Conservation (phyloP, 768 basidiomycete species). For the Agrocybe pediades region DNA sequence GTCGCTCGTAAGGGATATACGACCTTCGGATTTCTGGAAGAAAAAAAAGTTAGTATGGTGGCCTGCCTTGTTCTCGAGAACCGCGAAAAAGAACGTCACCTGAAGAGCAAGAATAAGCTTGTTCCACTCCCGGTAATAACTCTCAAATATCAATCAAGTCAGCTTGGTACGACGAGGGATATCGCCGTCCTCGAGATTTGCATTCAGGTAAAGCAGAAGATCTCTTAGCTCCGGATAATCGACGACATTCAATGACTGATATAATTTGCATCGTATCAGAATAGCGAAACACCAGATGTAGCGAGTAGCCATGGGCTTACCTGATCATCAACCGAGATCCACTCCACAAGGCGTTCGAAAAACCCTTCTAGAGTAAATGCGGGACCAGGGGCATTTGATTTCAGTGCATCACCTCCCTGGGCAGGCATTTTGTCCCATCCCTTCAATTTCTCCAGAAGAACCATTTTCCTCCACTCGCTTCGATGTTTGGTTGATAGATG, state of each 20-base stretch:
- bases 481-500: constrained; percentile 24
- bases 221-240: constrained; percentile 33
- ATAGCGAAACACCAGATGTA: background rate
- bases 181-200: constrained; percentile 23
- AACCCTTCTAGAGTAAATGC: constrained; percentile 25
- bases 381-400: too few relatives aligned
- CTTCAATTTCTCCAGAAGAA: constrained; percentile 17
- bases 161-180: constrained; percentile 37
- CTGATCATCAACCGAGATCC: constrained; percentile 33
- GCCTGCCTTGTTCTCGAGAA: too few relatives aligned
- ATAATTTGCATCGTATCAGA: background rate
- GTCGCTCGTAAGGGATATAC: too few relatives aligned
- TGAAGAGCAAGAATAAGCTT: constrained; percentile 2
- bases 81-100: too few relatives aligned
- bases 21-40: too few relatives aligned
- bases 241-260: constrained; percentile 38
- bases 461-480: constrained; percentile 11
- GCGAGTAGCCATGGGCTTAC: constrained; percentile 25
- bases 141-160: constrained; percentile 24
- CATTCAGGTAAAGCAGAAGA: constrained; percentile 28
- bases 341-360: constrained; percentile 16
- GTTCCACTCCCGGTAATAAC: constrained; percentile 19
- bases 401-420: background rate
- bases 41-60: too few relatives aligned
- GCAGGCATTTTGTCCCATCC: constrained; percentile 11